phyloP scores from a whole-genome alignment of 305 asterid species.

The Solanum hybrid region DNA sequence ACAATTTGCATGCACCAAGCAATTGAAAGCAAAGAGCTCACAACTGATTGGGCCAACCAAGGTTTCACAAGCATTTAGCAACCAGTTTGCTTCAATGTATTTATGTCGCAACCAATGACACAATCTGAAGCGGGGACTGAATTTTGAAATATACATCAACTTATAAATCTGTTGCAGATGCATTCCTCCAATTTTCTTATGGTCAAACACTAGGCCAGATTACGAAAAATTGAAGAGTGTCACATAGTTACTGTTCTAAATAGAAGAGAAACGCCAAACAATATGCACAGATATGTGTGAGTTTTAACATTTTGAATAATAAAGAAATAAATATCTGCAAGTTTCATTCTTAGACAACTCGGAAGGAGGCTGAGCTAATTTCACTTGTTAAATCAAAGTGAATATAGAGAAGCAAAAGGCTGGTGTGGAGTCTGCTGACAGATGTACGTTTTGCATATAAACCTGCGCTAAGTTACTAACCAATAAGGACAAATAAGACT shows the following conservation, averaged over 20 bases:
- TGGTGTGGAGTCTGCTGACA: neutral
- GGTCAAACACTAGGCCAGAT: neutral
- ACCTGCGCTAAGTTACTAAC: neutral
- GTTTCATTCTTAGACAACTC: neutral
- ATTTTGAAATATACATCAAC: neutral
- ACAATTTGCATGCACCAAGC: neutral
- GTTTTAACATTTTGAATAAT: neutral
- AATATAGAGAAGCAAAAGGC: neutral
- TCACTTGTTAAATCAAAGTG: neutral
- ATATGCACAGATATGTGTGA: neutral
- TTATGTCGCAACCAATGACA: neutral
- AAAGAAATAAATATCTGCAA: neutral
- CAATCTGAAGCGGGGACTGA: neutral
- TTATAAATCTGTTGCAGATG: neutral
- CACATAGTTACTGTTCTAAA: neutral
- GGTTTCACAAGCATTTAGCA: neutral
- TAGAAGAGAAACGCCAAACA: neutral
- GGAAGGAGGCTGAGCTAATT: neutral
- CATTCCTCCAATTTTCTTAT: neutral
- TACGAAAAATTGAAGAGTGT: neutral
- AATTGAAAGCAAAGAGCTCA: constrained; percentile 2
- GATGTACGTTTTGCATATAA: neutral
- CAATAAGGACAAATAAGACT: neutral
- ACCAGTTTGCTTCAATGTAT: neutral
- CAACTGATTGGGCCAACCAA: neutral